Evolutionary conservation across 495 filamentous ascomycete species (phyloP).

Genomic region (Antarctomyces pellizariae): DNA sequence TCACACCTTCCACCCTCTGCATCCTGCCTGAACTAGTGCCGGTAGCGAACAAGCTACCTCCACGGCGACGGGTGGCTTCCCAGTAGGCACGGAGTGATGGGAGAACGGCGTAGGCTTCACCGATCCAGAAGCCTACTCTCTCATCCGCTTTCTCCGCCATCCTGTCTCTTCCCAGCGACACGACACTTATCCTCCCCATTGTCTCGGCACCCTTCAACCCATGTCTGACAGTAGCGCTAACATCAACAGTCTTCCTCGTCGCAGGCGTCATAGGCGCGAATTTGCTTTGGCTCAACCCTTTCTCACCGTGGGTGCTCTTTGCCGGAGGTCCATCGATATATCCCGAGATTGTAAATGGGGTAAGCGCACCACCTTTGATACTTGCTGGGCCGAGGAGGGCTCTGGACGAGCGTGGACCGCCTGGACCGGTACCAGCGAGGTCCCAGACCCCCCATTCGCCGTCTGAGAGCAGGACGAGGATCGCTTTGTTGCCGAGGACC

Average conservation of each 20-base stretch:
- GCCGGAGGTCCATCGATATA: constrained; percentile 26
- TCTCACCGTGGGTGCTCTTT: constrained; percentile 17
- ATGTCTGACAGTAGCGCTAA: constrained; percentile 25
- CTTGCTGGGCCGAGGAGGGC: constrained; percentile 35
- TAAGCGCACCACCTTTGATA: constrained; percentile 38
- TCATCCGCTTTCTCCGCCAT: constrained; percentile 36
- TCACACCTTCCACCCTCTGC: constrained; percentile 25
- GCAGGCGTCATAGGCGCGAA: constrained; percentile 74
- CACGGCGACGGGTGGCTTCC: constrained; percentile 32
- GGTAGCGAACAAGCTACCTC: constrained; percentile 31
- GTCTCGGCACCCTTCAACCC: constrained; percentile 28
- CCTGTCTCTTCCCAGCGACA: constrained; percentile 21
- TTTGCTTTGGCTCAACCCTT: constrained; percentile 24
- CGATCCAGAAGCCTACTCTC: constrained; percentile 41
- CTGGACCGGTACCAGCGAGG: constrained; percentile 41
- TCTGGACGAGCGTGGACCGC: constrained; percentile 21
- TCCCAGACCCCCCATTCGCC: constrained; percentile 95
- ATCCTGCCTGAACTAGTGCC: constrained; percentile 22
- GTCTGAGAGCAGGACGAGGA: constrained; percentile 55
- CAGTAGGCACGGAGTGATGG: constrained; percentile 43
- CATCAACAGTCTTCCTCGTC: constrained; percentile 31
- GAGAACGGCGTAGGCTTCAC: constrained; percentile 34
- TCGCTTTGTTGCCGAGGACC: constrained; percentile 54
- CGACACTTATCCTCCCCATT: constrained; percentile 11
- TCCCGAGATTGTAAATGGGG: constrained; percentile 44